Percentiles rank a stretch among this genome's conserved stretches.
phyloP scores from a whole-genome alignment of 2,329 filamentous ascomycete genomes.

The Cytospora schulzeri region DNA sequence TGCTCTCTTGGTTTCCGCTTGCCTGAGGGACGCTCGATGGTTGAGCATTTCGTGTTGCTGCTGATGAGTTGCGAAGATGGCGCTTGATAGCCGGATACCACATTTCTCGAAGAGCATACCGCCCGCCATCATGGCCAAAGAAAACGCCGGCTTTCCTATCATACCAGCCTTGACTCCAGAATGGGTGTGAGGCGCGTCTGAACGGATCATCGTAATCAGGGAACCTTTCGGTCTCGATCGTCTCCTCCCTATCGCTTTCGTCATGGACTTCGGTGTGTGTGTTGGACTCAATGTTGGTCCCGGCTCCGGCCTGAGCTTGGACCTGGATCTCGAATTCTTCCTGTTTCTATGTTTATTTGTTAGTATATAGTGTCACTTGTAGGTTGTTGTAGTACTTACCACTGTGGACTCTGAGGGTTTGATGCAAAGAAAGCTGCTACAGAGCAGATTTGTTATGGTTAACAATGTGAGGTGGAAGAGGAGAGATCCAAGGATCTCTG shows the following conservation, averaged over 20 bases:
- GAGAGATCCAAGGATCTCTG: neutral
- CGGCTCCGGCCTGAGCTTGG: too few relatives aligned
- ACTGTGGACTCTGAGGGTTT: neutral
- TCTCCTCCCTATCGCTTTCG: neutral
- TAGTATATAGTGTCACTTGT: neutral
- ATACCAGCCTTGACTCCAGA: constrained; percentile 1
- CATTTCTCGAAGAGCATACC: neutral
- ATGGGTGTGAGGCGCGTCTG: neutral
- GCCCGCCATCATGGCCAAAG: neutral
- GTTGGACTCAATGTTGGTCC: too few relatives aligned
- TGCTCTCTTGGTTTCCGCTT: neutral
- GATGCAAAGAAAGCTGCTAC: neutral
- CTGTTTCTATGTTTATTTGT: neutral
- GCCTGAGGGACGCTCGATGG: neutral
- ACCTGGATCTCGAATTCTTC: too few relatives aligned
- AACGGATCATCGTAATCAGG: constrained; percentile 10
- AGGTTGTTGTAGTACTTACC: neutral
- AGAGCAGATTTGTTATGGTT: neutral
- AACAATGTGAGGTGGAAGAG: constrained; percentile 3
- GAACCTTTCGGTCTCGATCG: neutral
- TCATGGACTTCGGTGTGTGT: too few relatives aligned
- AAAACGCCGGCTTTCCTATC: neutral
- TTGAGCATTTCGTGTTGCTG: neutral
- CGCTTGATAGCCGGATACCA: neutral
- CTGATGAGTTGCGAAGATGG: neutral